These are phyloP conservation scores for Plasmodium cynomolgi DNA, from an alignment of 169 alveolate genomes.

Conservation along the genomic window DNA sequence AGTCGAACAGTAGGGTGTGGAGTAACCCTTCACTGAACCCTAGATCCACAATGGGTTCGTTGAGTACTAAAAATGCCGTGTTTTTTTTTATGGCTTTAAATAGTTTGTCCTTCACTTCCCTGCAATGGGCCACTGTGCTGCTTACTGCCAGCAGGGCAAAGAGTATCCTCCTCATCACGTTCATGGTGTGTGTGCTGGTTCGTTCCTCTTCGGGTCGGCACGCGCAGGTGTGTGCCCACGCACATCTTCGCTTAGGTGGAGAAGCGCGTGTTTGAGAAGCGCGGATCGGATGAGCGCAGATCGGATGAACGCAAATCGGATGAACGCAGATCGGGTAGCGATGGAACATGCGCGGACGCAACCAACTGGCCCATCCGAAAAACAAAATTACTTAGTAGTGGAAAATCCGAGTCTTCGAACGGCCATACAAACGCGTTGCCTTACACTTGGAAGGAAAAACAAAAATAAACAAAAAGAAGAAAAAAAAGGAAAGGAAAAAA, in stretches of 20 bases:
- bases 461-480: too few species aligned
- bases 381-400: neutral
- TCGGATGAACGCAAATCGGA: too few species aligned
- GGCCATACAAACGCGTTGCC: neutral
- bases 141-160: neutral
- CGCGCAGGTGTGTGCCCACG: neutral
- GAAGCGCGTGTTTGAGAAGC: too few species aligned
- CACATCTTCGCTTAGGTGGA: neutral
- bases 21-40: constrained; percentile 20
- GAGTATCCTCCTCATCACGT: neutral
- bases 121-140: neutral
- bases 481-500: too few species aligned
- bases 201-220: neutral
- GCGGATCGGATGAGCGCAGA: too few species aligned
- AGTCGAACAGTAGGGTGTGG: constrained; percentile 49
- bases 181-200: neutral
- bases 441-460: neutral
- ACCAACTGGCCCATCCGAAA: neutral
- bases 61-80: constrained; percentile 35
- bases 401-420: neutral
- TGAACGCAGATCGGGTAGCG: neutral
- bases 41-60: constrained; percentile 64
- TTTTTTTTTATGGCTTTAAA: constrained; percentile 17
- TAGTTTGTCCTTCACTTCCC: constrained; percentile 28
- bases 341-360: neutral